Conservation (phyloP, 306 rosid species). For the Castanopsis chinensis region DNA sequence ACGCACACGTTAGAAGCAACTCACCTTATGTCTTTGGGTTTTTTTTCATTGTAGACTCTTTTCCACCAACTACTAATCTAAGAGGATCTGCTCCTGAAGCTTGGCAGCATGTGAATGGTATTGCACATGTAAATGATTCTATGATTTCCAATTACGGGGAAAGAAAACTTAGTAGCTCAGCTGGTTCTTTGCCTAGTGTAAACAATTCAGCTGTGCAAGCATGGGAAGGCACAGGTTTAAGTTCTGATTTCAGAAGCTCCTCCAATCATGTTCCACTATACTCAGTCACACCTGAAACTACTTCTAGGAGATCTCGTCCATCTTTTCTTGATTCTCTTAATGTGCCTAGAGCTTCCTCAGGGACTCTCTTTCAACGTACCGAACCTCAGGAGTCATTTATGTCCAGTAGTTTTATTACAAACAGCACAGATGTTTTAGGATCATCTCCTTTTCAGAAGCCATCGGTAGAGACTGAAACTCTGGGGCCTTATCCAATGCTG, state of each 20-base stretch:
- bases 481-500: conserved; percentile 35
- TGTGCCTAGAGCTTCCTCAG: conserved; percentile 51
- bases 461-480: conserved; percentile 38
- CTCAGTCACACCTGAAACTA: conserved; percentile 50
- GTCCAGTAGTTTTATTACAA: conserved; percentile 40
- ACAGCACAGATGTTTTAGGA: conserved; percentile 37
- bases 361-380: conserved; percentile 42
- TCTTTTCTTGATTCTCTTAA: conserved; percentile 87
- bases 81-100: conserved; percentile 36
- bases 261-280: conserved; percentile 42
- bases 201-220: conserved; percentile 39
- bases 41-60: conserved; percentile 24
- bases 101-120: conserved; percentile 30
- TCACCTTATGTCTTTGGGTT: conserved; percentile 24
- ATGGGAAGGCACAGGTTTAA: conserved; percentile 38
- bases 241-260: conserved; percentile 40
- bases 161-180: conserved; percentile 32
- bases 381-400: conserved; percentile 39
- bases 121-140: conserved; percentile 37
- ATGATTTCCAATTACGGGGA: conserved; percentile 39
- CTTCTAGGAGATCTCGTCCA: conserved; percentile 70
- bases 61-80: conserved; percentile 13
- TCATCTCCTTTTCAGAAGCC: conserved; percentile 43
- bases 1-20: neutral
- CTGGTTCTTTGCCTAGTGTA: conserved; percentile 32